These are phyloP conservation scores for Solanum peruvianum DNA, from an alignment of 257 asterid genomes.

Conservation along the genomic window DNA sequence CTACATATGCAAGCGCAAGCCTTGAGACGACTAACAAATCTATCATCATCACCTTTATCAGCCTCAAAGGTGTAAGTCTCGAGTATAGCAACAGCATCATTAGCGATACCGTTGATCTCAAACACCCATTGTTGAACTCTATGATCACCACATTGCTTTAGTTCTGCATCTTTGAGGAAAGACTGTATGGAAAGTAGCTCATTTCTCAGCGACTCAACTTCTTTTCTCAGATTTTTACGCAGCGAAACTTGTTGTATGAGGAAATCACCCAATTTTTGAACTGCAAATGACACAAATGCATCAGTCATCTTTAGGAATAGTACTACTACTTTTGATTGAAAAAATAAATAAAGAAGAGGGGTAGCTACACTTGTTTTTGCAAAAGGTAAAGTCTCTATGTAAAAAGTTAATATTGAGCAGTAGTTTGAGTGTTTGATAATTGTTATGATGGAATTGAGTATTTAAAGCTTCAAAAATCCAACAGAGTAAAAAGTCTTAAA, in stretches of 20 bases:
- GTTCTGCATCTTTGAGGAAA: not conserved
- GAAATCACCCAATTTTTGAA: not conserved
- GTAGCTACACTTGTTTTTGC: no score
- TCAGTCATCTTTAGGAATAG: not conserved
- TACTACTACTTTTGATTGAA: no score
- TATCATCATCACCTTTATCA: not conserved
- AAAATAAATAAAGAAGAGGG: no score
- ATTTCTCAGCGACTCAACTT: not conserved
- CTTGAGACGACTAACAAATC: not conserved
- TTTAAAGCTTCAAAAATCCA: not conserved
- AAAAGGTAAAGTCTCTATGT: no score
- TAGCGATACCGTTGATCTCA: not conserved
- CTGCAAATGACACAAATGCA: not conserved
- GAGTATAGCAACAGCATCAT: not conserved
- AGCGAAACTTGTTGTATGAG: not conserved
- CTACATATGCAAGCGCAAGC: not conserved
- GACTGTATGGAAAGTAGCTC: not conserved
- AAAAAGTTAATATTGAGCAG: no score
- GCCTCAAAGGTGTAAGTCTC: no score
- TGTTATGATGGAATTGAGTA: not conserved
- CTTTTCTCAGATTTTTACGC: not conserved
- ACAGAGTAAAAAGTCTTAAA: no score
- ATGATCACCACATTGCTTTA: not conserved
- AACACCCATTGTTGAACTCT: not conserved
- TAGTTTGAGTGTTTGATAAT: no score